These are phyloP conservation scores for Neospora caninum DNA, from an alignment of 169 alveolate species.

Conservation along the genomic window DNA sequence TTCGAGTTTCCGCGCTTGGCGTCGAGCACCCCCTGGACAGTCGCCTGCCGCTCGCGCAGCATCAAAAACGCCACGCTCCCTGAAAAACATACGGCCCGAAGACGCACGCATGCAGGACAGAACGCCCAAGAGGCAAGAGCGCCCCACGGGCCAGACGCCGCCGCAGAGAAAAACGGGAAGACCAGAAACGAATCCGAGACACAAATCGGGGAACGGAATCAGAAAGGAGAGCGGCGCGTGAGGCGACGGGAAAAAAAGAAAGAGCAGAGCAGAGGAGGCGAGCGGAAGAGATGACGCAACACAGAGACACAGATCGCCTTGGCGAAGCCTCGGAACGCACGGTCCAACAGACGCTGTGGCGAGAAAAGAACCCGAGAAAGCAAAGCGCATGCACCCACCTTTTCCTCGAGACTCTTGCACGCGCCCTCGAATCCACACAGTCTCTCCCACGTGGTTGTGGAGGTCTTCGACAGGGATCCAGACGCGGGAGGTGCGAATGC, in stretches of 20 bases:
- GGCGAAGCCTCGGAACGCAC: no score
- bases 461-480: slow-evolving; percentile 11
- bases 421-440: slow-evolving; percentile 58
- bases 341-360: no score
- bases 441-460: slow-evolving; percentile 32
- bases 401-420: slow-evolving; percentile 51
- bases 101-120: not conserved
- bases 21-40: slow-evolving; percentile 66
- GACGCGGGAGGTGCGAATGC: not conserved
- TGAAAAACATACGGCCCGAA: not conserved
- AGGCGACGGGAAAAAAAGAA: not conserved
- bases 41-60: slow-evolving; percentile 51
- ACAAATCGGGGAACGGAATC: no score
- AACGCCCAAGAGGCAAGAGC: no score
- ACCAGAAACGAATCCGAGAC: not conserved
- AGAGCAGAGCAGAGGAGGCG: not conserved
- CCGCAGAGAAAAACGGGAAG: not conserved
- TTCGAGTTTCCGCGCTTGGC: slow-evolving; percentile 2
- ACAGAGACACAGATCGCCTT: no score
- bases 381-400: not conserved
- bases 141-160: no score
- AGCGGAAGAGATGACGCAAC: no score
- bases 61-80: slow-evolving; percentile 52
- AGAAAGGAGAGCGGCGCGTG: no score
- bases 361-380: no score